Base-by-base conservation (phyloP, 805 yeast species). In the Sporopachydermia lactativora region DNA sequence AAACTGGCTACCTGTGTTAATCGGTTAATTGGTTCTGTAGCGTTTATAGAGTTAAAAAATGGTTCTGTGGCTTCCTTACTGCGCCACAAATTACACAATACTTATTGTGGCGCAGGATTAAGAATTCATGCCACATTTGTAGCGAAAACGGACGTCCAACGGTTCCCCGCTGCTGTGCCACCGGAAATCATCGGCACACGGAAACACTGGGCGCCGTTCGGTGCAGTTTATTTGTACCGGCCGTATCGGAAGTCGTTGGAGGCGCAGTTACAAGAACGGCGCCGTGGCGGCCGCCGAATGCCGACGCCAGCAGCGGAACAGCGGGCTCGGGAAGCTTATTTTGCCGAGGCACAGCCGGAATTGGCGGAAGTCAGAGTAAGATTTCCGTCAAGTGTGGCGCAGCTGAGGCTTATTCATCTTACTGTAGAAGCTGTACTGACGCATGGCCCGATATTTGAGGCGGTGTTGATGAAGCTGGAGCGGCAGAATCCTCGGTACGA, bases 231-330 rank as follows among this genome's bases (percentile, higher is more conserved):
- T n/a, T 24, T 24, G n/a, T 24, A n/a, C n/a, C 31, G n/a, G n/a
- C 31, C 31, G 8, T 24, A 24, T 24, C 31, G n/a, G 31, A 24
- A 24, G n/a, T 8, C 8, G 8, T 24, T 24, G n/a, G 31, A 8
- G 8, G 31, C 31, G 8, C 8, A 8, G 31, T 8, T 24, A 8
- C 8, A 24, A 24, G 31, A 24, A 8, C 8, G 31, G n/a, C n/a
- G 31, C 13, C 8, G n/a, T 8, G 31, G 34, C 8, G 18, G 28
- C 8, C 17, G 63, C 60, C 19, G 64, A 62, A 34, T 62, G 61
- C 59, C 66, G 65, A 41, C 59, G 59, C 35, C 66, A 59, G 31
- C 8, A 24, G 13, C 8, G 8, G 31, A 24, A 8, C 31, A n/a
- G 31, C 31, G 8, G n/a, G n/a, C 31, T 8, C 13, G n/a, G n/a